Evolutionary conservation across 768 basidiomycete species (phyloP).

Genomic region (Crassisporium funariophilum): DNA sequence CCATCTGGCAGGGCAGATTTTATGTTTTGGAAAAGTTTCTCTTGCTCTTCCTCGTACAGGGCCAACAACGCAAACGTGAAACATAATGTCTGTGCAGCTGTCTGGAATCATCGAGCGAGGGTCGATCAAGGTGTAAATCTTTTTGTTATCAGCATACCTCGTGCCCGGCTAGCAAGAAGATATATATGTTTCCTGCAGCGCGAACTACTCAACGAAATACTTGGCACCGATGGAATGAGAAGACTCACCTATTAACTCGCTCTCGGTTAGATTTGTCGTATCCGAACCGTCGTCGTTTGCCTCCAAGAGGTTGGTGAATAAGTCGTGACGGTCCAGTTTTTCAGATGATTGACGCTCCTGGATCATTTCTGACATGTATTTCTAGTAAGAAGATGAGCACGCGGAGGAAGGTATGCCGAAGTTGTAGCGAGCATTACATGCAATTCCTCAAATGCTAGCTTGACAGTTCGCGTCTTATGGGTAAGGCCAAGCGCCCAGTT

Average conservation of each 20-base stretch:
- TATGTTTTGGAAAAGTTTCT: slow-evolving; percentile 41
- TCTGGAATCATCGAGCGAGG: too few relatives aligned
- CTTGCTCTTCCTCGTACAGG: slow-evolving; percentile 44
- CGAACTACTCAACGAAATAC: too few relatives aligned
- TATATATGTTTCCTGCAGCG: too few relatives aligned
- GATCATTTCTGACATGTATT: slow-evolving; percentile 53
- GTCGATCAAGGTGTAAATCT: too few relatives aligned
- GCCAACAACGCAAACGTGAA: slow-evolving; percentile 44
- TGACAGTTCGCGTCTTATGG: neutral
- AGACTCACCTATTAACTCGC: neutral
- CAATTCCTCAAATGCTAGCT: neutral
- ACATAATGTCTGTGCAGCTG: too few relatives aligned
- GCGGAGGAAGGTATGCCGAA: neutral
- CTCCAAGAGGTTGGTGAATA: slow-evolving; percentile 48
- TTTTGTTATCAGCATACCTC: too few relatives aligned
- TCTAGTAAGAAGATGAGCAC: slow-evolving; percentile 3
- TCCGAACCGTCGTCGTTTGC: slow-evolving; percentile 38
- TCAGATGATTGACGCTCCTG: slow-evolving; percentile 32
- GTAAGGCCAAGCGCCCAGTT: neutral
- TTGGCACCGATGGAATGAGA: too few relatives aligned
- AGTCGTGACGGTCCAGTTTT: slow-evolving; percentile 42
- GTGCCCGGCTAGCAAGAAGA: too few relatives aligned
- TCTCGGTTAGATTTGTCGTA: neutral
- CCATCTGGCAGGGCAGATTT: slow-evolving; percentile 30
- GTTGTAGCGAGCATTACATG: neutral